Conservation (phyloP, 2,329 filamentous ascomycete genomes). For the Fusarium pseudoanthophilum region DNA sequence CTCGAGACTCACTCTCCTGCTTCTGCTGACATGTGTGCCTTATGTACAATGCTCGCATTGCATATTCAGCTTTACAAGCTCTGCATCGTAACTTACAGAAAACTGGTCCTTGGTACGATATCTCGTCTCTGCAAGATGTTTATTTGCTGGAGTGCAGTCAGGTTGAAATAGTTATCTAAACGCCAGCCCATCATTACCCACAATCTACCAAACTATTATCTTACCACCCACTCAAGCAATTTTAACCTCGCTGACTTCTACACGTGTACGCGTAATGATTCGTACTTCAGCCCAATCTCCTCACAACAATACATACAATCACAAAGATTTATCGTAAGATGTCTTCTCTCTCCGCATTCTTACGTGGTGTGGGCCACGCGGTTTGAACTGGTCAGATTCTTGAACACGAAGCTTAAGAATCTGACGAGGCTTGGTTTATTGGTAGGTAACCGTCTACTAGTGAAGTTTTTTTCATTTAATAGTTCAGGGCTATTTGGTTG, state of each 20-base stretch:
- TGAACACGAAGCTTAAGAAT: background rate
- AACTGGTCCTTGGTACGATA: too few species aligned
- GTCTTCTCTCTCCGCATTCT: background rate
- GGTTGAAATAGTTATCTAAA: background rate
- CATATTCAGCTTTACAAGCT: background rate
- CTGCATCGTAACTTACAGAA: background rate
- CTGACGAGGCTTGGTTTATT: background rate
- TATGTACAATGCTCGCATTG: background rate
- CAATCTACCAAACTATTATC: constrained; percentile 4
- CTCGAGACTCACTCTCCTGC: background rate
- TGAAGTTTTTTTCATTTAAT: background rate
- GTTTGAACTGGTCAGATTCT: constrained; percentile 10
- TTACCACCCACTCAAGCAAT: constrained; percentile 19
- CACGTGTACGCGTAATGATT: constrained; percentile 16
- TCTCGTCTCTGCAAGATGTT: background rate
- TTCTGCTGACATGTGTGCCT: background rate
- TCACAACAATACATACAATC: background rate
- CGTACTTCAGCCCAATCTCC: background rate
- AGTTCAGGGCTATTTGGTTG: background rate
- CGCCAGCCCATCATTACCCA: background rate
- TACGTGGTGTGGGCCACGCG: background rate
- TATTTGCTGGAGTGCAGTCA: background rate
- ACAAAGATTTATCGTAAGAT: background rate
- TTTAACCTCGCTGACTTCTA: background rate
- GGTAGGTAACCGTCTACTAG: background rate